Evolutionary conservation across 305 asterid species (phyloP).

Genomic region (Fraxinus albicans): DNA sequence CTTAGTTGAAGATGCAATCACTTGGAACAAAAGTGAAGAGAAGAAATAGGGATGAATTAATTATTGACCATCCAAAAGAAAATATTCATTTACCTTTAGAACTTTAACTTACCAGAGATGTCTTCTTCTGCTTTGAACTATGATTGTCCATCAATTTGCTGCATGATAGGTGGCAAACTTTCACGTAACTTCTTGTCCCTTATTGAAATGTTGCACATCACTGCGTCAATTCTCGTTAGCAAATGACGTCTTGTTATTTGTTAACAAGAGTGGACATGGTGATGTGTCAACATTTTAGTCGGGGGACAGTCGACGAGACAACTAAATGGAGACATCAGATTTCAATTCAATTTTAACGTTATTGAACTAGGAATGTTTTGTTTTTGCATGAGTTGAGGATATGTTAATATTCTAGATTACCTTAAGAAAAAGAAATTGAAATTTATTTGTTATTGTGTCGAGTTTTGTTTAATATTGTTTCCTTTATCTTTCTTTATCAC

Average conservation of each 20-base stretch:
- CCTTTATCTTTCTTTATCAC: not conserved
- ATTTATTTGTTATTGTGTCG: not conserved
- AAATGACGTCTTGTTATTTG: not conserved
- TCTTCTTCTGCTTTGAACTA: not conserved
- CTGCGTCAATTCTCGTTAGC: not conserved
- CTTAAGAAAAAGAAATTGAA: no score
- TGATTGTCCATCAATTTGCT: not conserved
- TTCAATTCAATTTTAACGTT: not conserved
- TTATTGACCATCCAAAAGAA: constrained; percentile 10
- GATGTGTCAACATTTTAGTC: not conserved
- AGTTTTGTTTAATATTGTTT: not conserved
- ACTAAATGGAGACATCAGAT: not conserved
- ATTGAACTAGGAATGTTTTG: not conserved
- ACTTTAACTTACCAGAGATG: not conserved
- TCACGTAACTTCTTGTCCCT: not conserved
- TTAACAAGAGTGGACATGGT: not conserved
- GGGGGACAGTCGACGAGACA: not conserved
- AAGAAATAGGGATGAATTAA: constrained; percentile 1
- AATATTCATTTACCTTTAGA: not conserved
- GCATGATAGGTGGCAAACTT: not conserved
- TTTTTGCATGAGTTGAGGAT: not conserved
- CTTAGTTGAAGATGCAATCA: constrained; percentile 17
- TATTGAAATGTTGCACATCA: not conserved
- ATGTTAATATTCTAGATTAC: no score
- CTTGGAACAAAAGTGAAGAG: not conserved